Base-by-base conservation (phyloP, 2,329 filamentous ascomycete genomes). In the Didymellaceae sp. region DNA sequence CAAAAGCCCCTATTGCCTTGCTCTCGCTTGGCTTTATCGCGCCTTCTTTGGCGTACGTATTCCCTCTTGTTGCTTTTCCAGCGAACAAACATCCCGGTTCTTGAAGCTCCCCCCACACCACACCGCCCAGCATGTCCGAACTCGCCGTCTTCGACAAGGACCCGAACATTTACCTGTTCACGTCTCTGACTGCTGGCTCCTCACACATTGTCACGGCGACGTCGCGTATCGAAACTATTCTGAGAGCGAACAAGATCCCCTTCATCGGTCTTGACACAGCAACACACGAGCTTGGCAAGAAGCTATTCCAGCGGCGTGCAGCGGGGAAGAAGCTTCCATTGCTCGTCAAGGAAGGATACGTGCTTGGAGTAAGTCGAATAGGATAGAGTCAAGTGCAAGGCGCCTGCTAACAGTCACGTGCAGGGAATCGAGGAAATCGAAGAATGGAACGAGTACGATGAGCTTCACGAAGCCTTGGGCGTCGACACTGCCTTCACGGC, bases 371-470 rank as follows among this genome's bases (percentile, higher is more conserved):
- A 82, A 67, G 89, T 85, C 67, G 89, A 85, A 16, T 24, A 2
- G n/a, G 6, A 6, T 16, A 16, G 32, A 31, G 35, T 10, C n/a
- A n/a, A n/a, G 2, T 8, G 9, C 16, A 9, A 34, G 2, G 10
- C 24, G 40, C 4, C 17, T 22, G 13, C 48, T 50, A 58, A 55
- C 57, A 32, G 16, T 10, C 6, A 16, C 17, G 7, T 14, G 18
- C 20, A 97, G 92, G 94, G 97, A 72, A 82, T 97, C 40, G 88
- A 93, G 58, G 88, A 97, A 74, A 86, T 97, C 57, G 94, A 99
- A 76, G 94, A 99, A 72, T 97, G 93, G 94, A 99, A 99, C 78
- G 94, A 99, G 74, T 97, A 95, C 75, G 91, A 91, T 75, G 93
- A 97, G 76, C 83, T 99, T 55, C 91, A 91, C 74, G 85, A 93